Evolutionary conservation across 2,329 filamentous ascomycete genomes (phyloP), one percentile per base, ranked within the genome.

Genomic region (Cladosporium sp.): DNA sequence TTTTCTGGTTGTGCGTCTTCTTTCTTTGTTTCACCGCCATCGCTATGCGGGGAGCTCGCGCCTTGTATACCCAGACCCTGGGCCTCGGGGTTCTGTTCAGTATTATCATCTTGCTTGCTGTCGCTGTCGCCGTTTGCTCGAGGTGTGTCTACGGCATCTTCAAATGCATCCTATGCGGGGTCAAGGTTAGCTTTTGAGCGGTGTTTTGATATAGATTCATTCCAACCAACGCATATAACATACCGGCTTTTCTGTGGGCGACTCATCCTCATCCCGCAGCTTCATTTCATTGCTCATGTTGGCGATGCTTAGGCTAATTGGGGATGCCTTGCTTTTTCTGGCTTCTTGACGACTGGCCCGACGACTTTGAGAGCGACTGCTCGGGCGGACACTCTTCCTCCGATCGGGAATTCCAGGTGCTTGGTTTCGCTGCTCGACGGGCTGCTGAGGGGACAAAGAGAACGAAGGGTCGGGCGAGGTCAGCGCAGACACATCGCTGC

Each of bases 121-220:
- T 68, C 58, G 30, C 41, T 27, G 9, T 51, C 22, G 12, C 13
- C 30, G 18, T 30, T n/a, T 38, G 59, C 59, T 15, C 56, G 49
- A 9, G 63, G 58, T 44, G 77, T 80, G 68, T 88, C 86, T 59
- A 82, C 73, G 50, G 88, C 89, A 75, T 96, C 89, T 72, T 57
- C 89, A 64, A 95, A 95, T 13, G 80, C 80, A 62, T 91, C 85
- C 85, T 89, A 65, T 29, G 12, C 17, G 19, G 24, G 12, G 38
- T 43, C 30, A 43, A 13, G 22, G 29, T 52, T 24, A 52, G 50
- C 20, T 11, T 36, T 15, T n/a, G 32, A 37, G 30, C 27, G 37
- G 36, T 17, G 13, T 27, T 37, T 11, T 15, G 8, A 18, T 7
- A 19, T n/a, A 18, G 3, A 20, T 38, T 18, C 19, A 29, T 22